phyloP scores from a whole-genome alignment of 2,329 filamentous ascomycete species.

The Aspergillus fijiensis region DNA sequence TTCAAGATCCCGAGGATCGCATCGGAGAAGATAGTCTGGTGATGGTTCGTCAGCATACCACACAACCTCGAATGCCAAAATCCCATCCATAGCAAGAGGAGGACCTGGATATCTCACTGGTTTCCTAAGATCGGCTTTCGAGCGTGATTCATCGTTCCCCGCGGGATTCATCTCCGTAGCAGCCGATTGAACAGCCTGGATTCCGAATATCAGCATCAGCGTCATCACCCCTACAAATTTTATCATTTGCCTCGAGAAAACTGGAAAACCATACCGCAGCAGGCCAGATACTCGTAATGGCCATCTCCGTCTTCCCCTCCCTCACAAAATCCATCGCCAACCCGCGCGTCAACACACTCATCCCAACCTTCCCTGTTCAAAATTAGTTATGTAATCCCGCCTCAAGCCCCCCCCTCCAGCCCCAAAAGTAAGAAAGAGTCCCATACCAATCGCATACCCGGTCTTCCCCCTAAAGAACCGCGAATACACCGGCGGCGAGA shows the following conservation, averaged over 20 bases:
- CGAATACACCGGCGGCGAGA: slow-evolving; percentile 81
- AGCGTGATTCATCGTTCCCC: slow-evolving; percentile 42
- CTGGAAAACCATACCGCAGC: slow-evolving; percentile 57
- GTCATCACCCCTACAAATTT: not conserved
- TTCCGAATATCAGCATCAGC: not conserved
- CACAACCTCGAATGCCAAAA: not conserved
- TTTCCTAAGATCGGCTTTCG: slow-evolving; percentile 61
- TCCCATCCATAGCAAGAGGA: too few species aligned
- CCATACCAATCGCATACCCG: slow-evolving; percentile 67
- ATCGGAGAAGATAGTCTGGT: slow-evolving; percentile 70
- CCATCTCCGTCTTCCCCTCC: slow-evolving; percentile 65
- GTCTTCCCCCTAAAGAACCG: slow-evolving; percentile 84
- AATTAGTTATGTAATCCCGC: not conserved
- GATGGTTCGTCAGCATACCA: slow-evolving; percentile 4
- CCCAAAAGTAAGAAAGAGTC: not conserved
- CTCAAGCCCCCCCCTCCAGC: not conserved
- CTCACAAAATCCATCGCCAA: slow-evolving; percentile 77
- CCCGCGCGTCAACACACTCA: slow-evolving; percentile 79
- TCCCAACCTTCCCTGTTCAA: slow-evolving; percentile 66
- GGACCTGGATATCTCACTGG: slow-evolving; percentile 40
- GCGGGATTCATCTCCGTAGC: slow-evolving; percentile 61
- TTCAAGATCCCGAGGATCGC: slow-evolving; percentile 71
- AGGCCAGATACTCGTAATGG: slow-evolving; percentile 80
- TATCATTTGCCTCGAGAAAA: not conserved
- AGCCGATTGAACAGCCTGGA: slow-evolving; percentile 67